These are phyloP conservation scores for Cyberlindnera subsufficiens DNA, from an alignment of 805 yeast genomes.

Conservation along the genomic window DNA sequence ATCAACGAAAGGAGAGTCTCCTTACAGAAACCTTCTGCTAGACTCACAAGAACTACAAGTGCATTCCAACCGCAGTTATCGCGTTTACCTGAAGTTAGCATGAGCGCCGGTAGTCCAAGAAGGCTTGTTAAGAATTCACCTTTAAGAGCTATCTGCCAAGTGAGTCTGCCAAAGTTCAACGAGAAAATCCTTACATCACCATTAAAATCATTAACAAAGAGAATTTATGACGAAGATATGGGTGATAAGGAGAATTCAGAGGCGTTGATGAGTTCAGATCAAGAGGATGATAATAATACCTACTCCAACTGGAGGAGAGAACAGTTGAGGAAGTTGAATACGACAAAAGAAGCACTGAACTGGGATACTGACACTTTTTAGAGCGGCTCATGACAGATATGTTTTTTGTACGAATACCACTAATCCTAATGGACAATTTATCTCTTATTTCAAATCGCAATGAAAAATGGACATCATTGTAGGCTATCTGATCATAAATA, in stretches of 20 bases:
- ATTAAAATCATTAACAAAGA: constrained; percentile 17
- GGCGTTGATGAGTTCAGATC: constrained; percentile 7
- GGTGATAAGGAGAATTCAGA: constrained; percentile 6
- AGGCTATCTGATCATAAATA: too few species aligned
- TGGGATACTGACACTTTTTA: constrained; percentile 17
- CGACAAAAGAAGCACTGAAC: constrained; percentile 5
- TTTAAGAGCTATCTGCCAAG: constrained; percentile 8
- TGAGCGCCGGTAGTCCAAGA: constrained; percentile 7
- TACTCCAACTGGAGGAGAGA: constrained; percentile 24
- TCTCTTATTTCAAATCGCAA: not conserved
- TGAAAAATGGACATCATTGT: too few species aligned
- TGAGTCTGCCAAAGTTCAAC: not conserved
- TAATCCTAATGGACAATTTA: constrained; percentile 3
- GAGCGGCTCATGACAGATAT: not conserved
- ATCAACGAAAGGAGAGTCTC: constrained; percentile 6
- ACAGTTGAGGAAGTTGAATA: constrained; percentile 21
- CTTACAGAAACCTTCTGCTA: constrained; percentile 6
- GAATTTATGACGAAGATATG: not conserved
- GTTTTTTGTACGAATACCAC: not conserved
- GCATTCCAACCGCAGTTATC: constrained; percentile 20
- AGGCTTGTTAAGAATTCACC: constrained; percentile 12
- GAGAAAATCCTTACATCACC: constrained; percentile 23
- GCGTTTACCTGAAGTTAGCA: constrained; percentile 8
- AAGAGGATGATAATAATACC: constrained; percentile 16
- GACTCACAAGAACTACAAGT: constrained; percentile 16